Evolutionary conservation across 768 basidiomycete genomes (phyloP), one percentile per base, ranked within the genome.

Genomic region (Coprinellus aureogranulatus): DNA sequence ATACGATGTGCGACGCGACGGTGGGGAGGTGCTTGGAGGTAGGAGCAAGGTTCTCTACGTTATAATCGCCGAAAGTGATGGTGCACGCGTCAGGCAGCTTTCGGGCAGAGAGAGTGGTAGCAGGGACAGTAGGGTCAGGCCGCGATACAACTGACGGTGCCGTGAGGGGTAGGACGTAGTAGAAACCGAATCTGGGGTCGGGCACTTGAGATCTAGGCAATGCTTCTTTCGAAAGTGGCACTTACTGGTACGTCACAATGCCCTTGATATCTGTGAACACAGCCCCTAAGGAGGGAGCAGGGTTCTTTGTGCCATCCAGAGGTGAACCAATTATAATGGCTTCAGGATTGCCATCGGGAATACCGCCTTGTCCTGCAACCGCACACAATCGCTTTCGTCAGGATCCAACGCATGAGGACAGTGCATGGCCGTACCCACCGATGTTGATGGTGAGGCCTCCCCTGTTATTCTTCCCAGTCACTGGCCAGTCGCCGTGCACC

Each of bases 271-370:
- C 79, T 2, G 71, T 67, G 22, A 85, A 65, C 8, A 58, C 66
- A 31, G 70, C 67, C 12, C 85, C 85, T 37, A 86, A 70, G 16
- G 77, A 74, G 18, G 76, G 73, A 16, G 67, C 64, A 2, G 85
- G 84, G 54, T 82, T 81, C 52, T 72, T 75, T 0, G 81, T 79
- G 18, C 76, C 75, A 60, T 86, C 85, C 18, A 86, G 69, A 9
- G 85, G 78, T 3, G 65, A 62, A 8, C 84, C 85, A 34, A 87
- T 75, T 25, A 85, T 72, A 39, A 86, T 68, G 10, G 78, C 70
- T 62, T 85, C 86, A 1, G 85, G 82, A 59, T 86, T 84, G 11
- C 77, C 77, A 62, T 85, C 80, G 9, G 82, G 83, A n/a, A 78
- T 68, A 16, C 75, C 77, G 51, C 78, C 75, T 1, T 75, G 71